A percentile compares a stretch with the other conserved stretches of the same genome.
Evolutionary conservation across 1,284 basidiomycete genomes (phyloP).

Genomic region (Kalmanozyma brasiliensis): DNA sequence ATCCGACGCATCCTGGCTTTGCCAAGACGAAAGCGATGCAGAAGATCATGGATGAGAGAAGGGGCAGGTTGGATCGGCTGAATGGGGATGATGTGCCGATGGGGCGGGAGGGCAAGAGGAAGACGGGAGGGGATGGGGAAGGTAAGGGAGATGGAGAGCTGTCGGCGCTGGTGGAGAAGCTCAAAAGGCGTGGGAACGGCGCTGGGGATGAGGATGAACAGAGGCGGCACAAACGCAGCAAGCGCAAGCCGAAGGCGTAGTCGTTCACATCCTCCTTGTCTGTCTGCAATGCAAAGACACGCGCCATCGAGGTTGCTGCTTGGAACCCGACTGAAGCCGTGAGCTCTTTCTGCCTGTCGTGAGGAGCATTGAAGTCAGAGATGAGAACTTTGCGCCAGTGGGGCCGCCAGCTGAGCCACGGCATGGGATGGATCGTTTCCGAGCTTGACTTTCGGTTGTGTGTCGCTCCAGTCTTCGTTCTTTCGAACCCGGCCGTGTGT

Average conservation of each 20-base stretch:
- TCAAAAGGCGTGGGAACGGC: slow-evolving; percentile 30
- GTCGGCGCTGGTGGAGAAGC: slow-evolving; percentile 35
- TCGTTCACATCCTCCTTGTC: background rate
- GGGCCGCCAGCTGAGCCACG: too few species aligned
- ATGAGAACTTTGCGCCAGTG: too few species aligned
- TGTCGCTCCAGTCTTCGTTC: too few species aligned
- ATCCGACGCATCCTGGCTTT: slow-evolving; percentile 83
- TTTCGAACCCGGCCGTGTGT: too few species aligned
- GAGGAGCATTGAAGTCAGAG: too few species aligned
- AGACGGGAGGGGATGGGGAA: background rate
- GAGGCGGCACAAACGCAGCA: slow-evolving; percentile 22
- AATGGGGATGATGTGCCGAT: slow-evolving; percentile 6
- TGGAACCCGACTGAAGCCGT: too few species aligned
- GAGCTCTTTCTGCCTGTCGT: too few species aligned
- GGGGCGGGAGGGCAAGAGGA: background rate
- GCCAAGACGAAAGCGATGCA: slow-evolving; percentile 65
- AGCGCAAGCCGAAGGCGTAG: slow-evolving; percentile 8
- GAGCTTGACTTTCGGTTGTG: too few species aligned
- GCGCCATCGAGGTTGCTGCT: too few species aligned
- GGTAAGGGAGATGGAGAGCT: slow-evolving; percentile 11
- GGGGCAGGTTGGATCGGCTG: slow-evolving; percentile 27
- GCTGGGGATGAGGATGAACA: slow-evolving; percentile 2
- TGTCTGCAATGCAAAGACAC: too few species aligned
- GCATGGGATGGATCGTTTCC: too few species aligned
- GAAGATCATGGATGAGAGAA: slow-evolving; percentile 57